Conservation (phyloP, 2,329 filamentous ascomycete genomes). For the Aspergillus pseudoviridinutans region DNA sequence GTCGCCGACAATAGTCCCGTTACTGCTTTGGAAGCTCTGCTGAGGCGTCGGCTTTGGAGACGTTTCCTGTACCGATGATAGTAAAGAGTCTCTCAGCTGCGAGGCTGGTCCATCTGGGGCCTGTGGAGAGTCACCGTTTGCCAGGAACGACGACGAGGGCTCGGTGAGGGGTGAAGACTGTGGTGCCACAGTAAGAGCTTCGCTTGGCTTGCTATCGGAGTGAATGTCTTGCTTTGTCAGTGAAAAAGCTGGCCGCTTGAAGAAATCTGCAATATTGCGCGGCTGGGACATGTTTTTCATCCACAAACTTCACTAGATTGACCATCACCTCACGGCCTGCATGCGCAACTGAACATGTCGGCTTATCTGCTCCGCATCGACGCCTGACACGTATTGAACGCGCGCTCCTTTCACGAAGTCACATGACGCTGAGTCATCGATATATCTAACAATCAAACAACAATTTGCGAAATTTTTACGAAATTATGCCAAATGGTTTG, state of each 20-base stretch:
- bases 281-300: slow-evolving; percentile 20
- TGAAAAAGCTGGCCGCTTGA: slow-evolving; percentile 36
- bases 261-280: slow-evolving; percentile 45
- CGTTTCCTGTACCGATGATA: slow-evolving; percentile 7
- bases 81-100: slow-evolving; percentile 16
- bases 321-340: slow-evolving; percentile 4
- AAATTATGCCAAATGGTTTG: no score
- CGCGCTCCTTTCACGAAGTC: slow-evolving; percentile 13
- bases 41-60: slow-evolving; percentile 4
- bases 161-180: slow-evolving; percentile 27
- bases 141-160: slow-evolving; percentile 19
- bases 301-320: slow-evolving; percentile 1
- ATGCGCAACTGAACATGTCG: background rate
- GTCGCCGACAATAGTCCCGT: slow-evolving; percentile 7
- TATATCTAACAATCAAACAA: no score
- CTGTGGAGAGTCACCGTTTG: slow-evolving; percentile 14
- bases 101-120: slow-evolving; percentile 9
- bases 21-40: slow-evolving; percentile 17
- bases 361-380: slow-evolving; percentile 3
- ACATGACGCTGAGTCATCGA: slow-evolving; percentile 10
- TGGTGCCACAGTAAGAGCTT: slow-evolving; percentile 15
- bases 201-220: slow-evolving; percentile 1
- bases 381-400: slow-evolving; percentile 5
- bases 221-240: slow-evolving; percentile 1
- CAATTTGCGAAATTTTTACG: background rate